Percentiles rank a stretch among this genome's conserved stretches.
These are phyloP conservation scores for Xerocomus nothofagi DNA, from an alignment of 1,284 basidiomycete species.

Conservation along the genomic window DNA sequence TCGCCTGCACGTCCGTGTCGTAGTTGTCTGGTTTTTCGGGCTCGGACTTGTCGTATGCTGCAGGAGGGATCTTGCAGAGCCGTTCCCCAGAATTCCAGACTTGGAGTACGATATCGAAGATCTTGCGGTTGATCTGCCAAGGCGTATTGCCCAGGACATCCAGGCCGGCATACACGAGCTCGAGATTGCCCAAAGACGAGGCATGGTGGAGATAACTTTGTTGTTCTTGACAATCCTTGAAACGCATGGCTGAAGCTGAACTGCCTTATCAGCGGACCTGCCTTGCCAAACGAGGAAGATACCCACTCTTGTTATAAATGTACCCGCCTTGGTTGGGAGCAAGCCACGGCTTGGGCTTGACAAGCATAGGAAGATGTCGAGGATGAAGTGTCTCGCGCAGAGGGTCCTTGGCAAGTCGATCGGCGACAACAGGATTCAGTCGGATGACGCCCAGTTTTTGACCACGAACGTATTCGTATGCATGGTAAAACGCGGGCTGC, in stretches of 20 bases:
- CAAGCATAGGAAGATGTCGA: conserved; percentile 94
- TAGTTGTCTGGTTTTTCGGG: conserved; percentile 65
- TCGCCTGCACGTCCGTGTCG: conserved; percentile 67
- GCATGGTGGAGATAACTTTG: conserved; percentile 79
- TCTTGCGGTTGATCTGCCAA: conserved; percentile 84
- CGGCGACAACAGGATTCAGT: conserved; percentile 80
- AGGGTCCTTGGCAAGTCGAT: conserved; percentile 78
- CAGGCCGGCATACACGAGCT: conserved; percentile 85
- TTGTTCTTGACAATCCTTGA: conserved; percentile 91
- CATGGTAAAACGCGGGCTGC: conserved; percentile 91
- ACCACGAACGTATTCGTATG: conserved; percentile 92
- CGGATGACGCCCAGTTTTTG: conserved; percentile 90
- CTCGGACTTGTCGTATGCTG: conserved; percentile 56
- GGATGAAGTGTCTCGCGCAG: conserved; percentile 84
- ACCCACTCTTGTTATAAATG: conserved; percentile 71
- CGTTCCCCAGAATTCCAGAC: conserved; percentile 86
- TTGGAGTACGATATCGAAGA: conserved; percentile 71
- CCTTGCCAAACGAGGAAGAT: not conserved
- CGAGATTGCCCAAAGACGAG: conserved; percentile 73
- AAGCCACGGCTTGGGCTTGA: conserved; percentile 89
- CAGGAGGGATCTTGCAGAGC: conserved; percentile 78
- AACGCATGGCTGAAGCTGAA: conserved; percentile 81
- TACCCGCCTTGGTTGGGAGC: conserved; percentile 84
- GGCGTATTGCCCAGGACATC: conserved; percentile 91
- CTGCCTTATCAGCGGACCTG: conserved; percentile 1